These are phyloP conservation scores for Cicer chorassanicum DNA, from an alignment of 306 rosid genomes.

Conservation along the genomic window DNA sequence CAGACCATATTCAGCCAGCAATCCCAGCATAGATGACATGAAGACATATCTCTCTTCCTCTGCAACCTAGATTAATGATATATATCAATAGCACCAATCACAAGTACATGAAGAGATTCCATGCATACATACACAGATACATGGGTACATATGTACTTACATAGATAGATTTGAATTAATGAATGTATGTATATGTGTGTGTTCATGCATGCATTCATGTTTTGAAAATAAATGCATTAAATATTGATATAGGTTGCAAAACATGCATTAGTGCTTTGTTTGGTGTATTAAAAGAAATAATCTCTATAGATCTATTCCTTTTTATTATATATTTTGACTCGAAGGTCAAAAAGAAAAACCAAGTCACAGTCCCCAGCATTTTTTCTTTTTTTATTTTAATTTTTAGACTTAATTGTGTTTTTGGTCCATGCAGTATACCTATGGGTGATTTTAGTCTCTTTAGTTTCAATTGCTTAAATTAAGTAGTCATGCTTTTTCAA, in stretches of 20 bases:
- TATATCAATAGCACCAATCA: conserved; percentile 41
- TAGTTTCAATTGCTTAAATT: too few species aligned
- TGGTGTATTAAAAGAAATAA: too few species aligned
- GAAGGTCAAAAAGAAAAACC: too few species aligned
- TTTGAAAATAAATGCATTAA: not conserved
- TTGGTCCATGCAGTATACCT: too few species aligned
- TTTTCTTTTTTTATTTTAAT: too few species aligned
- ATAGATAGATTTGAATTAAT: too few species aligned
- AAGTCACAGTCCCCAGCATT: too few species aligned
- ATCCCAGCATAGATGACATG: conserved; percentile 87
- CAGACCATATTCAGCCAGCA: conserved; percentile 78
- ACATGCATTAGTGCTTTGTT: not conserved
- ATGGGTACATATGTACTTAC: not conserved
- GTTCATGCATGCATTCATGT: not conserved
- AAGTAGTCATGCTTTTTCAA: too few species aligned
- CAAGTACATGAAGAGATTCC: conserved; percentile 15
- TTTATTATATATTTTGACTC: too few species aligned
- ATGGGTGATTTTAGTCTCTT: too few species aligned
- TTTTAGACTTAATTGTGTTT: too few species aligned
- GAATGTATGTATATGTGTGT: not conserved
- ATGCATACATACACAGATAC: not conserved
- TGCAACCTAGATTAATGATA: conserved; percentile 55
- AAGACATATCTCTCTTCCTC: conserved; percentile 89
- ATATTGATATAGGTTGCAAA: not conserved
- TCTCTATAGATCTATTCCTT: too few species aligned